Evolutionary conservation across 306 rosid species (phyloP), one percentile per base, ranked within the genome.

Genomic region (Senna tora): DNA sequence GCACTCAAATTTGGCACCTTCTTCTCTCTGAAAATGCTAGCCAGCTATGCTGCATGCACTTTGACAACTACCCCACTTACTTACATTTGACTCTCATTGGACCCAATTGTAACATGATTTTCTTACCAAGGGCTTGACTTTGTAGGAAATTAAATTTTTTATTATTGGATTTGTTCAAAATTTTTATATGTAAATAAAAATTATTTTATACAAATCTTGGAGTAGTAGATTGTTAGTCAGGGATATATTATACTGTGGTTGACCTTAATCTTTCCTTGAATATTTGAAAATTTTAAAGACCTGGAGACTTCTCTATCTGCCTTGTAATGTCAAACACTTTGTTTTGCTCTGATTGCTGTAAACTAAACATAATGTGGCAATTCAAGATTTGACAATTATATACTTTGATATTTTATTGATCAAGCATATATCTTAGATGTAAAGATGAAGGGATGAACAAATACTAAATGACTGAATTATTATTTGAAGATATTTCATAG

Each of bases 11-110:
- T 62, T 53, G 65, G 57, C 51, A 7, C 53, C 52, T 50, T 77
- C 16, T 36, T 10, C 51, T 33, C 65, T 67, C 11, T 59, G 46
- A 41, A 45, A 78, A 77, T 79, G 89, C 33, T 42, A 69, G 74
- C 80, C 86, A 85, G 89, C 82, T 67, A 71, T 47, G 81, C 58
- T 57, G 61, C 75, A 39, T 69, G 72, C 76, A 67, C 76, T 56
- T 71, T 20, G 34, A 30, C 69, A 50, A 74, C 22, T 52, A 74
- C 71, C 17, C 70, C 53, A 67, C 65, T 53, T 13, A 57, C 20
- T 76, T 36, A 19, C 59, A 36, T 74, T 74, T 84, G 64, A 71
- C 74, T 75, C 61, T 12, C 13, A 57, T 69, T 65, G 59, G 51
- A 65, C 58, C 17, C 45, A 60, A 14, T 17, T 30, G 58, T 60